Base-by-base conservation (phyloP, 257 asterid genomes). In the Solanum piurae region DNA sequence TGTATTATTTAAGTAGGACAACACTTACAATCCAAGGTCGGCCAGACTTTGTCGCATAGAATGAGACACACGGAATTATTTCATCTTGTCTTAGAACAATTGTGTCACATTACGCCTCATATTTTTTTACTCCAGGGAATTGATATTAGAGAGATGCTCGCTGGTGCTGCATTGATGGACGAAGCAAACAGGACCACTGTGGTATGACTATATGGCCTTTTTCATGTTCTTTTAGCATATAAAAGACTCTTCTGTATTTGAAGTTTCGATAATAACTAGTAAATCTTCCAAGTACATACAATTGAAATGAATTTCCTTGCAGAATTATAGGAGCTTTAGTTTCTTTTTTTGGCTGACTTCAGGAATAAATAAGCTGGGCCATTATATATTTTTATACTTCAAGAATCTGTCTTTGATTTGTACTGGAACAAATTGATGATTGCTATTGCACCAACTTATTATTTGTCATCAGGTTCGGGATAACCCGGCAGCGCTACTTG, bases 81-180 rank as follows among this genome's bases (percentile, higher is more conserved):
- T 31, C 88, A 68, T 89, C 91, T 85, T 75, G 60, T 83, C 82
- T 88, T 85, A 58, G 73, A 46, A 49, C 68, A 29, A 46, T 46
- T 80, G 42, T 42, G 33, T 16, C 42, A 5, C 27, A 16, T 9
- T 27, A 46, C 49, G 6, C 18, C 6, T 80, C 68, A 46, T 80
- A 16, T 80, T 4, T 44, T 87, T 83, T 87, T 66, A 64, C 74
- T 88, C 69, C 93, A 97, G 99, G 99, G 95, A 83, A 94, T 97
- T 90, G 91, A 96, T 89, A 92, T 95, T 62, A 93, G 87, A 91
- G 99, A 94, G 90, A 97, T 97, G 99, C 98, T 96, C 68, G 95
- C 93, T 87, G 99, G 99, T 74, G 99, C 99, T 60, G 96, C 99
- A 88, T 87, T 95, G 92, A 97, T 97, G 98, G 99, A 97, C 58